These are phyloP conservation scores for Wickerhamomyces canadensis DNA, from an alignment of 805 yeast species.

Conservation along the genomic window DNA sequence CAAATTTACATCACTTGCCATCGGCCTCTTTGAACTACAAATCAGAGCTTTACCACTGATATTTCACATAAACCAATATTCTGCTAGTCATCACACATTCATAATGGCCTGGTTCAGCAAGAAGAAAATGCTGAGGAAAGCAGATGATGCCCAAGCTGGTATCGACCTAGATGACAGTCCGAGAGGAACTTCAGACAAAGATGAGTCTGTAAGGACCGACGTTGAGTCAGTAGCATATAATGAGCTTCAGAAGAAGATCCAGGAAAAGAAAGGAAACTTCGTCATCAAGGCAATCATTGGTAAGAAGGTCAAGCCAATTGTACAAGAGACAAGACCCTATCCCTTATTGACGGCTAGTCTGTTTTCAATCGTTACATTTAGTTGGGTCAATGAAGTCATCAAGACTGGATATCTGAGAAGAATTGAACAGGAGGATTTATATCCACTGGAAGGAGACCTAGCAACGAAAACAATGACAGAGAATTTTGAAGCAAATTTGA, in stretches of 20 bases:
- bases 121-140: no score
- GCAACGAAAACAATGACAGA: slow-evolving; percentile 30
- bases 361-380: slow-evolving; percentile 14
- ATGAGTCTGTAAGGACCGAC: no score
- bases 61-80: no score
- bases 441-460: slow-evolving; percentile 32
- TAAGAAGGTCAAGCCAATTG: slow-evolving; percentile 16
- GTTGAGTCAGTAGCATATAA: background rate
- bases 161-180: no score
- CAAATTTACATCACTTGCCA: no score
- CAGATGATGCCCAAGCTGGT: no score
- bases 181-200: no score
- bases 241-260: slow-evolving; percentile 12
- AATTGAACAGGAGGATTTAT: slow-evolving; percentile 52
- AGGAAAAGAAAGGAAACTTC: slow-evolving; percentile 11
- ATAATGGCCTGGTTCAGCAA: no score
- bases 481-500: slow-evolving; percentile 27
- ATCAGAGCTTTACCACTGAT: no score
- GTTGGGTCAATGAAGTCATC: slow-evolving; percentile 20
- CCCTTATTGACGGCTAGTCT: slow-evolving; percentile 18
- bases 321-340: slow-evolving; percentile 10
- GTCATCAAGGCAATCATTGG: slow-evolving; percentile 15
- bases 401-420: slow-evolving; percentile 56
- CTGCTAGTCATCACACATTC: no score
- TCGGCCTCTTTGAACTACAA: no score